phyloP scores from a whole-genome alignment of 257 asterid genomes.

The Fraxinus excelsior region DNA sequence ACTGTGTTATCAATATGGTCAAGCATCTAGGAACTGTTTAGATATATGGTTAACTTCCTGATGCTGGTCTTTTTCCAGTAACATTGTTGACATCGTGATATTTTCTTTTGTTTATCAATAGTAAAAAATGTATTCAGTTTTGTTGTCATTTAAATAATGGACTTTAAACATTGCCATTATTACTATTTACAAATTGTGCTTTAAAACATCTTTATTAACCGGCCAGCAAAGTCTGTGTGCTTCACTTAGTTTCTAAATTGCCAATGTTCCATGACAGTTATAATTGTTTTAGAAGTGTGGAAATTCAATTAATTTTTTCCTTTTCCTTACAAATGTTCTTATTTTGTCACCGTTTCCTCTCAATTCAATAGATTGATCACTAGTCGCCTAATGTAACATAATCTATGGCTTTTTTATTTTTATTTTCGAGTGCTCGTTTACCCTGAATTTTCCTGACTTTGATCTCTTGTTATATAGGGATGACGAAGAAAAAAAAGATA shows the following conservation, averaged over 20 bases:
- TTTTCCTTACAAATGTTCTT: not conserved
- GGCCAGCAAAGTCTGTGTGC: not conserved
- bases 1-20: not conserved
- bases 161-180: not conserved
- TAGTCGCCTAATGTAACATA: not conserved
- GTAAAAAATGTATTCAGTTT: not conserved
- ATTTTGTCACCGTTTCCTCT: not conserved
- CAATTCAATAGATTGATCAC: not conserved
- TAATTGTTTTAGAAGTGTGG: not conserved
- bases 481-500: conserved; percentile 30
- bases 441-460: not conserved
- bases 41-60: not conserved
- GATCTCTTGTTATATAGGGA: conserved; percentile 35
- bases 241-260: not conserved
- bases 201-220: not conserved
- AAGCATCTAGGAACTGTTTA: not conserved
- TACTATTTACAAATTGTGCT: not conserved
- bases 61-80: not conserved
- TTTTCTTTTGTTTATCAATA: not conserved
- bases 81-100: not conserved
- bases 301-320: not conserved
- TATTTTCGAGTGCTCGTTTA: not conserved
- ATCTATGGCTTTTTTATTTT: not conserved
- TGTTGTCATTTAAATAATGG: not conserved
- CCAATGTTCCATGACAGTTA: not conserved